Evolutionary conservation across 768 basidiomycete genomes (phyloP), one percentile per base, ranked within the genome.

Genomic region (Chalciporus pseudorubinellus): DNA sequence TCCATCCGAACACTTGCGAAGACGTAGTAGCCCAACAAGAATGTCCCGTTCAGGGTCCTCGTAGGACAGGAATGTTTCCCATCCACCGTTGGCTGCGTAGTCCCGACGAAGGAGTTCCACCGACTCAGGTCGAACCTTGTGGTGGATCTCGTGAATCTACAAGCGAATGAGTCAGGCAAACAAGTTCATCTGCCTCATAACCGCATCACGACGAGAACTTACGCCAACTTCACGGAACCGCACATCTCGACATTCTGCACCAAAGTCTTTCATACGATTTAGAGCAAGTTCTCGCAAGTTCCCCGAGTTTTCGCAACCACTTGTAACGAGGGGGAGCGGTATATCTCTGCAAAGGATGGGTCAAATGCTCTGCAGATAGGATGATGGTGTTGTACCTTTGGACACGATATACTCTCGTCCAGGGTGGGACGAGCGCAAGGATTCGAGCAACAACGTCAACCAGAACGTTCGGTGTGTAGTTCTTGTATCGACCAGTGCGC

Each of bases 61-160:
- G 66, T 98, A 99, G 24, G 95, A 95, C 6, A 99, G 74, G 81
- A 99, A 99, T 2, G 97, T 98, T 73, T 99, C 97, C 97, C 97
- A 99, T 41, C 97, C 95, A 6, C 95, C 95, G 64, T 98, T 99
- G 26, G 97, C 97, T 3, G 89, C 75, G 69, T 99, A 99, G 67
- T 99, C 97, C 36, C 97, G 80, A 51, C 97, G 82, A 29, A 99
- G 83, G 4, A 99, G 84, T 70, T 99, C 97, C 46, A 97, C 89
- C 14, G 91, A 88, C 67, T 95, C 91, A 52, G 95, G 95, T 19
- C 94, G 84, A 41, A 98, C 92, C 73, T 95, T 95, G 75, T 97
- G 87, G 67, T 99, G 97, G 43, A 99, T 98, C 71, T 99, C 97
- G 70, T 98, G 94, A 52, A 98, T 90, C 93, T 95, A 61, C 18